These are phyloP conservation scores for Pythium plurisporium DNA, from an alignment of 352 stramenopile species.

Conservation along the genomic window DNA sequence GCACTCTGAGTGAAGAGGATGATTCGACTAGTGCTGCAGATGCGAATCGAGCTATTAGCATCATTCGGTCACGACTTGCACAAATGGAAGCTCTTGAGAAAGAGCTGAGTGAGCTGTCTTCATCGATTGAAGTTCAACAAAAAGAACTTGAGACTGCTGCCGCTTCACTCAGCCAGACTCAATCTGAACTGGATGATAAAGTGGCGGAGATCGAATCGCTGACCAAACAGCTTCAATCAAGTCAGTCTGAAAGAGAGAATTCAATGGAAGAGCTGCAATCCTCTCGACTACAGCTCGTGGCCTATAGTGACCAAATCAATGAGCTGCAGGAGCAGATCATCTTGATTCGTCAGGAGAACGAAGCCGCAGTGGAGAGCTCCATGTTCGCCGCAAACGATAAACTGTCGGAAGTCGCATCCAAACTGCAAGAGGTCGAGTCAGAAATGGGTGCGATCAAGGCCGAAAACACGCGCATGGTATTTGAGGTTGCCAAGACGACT, in stretches of 20 bases:
- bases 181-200: slow-evolving; percentile 3
- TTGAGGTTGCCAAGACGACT: slow-evolving; percentile 66
- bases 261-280: slow-evolving; percentile 2
- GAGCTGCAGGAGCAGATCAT: slow-evolving; percentile 9
- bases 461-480: slow-evolving; percentile 74
- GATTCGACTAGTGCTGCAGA: not conserved
- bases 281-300: not conserved
- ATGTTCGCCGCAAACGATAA: slow-evolving; percentile 3
- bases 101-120: slow-evolving; percentile 7
- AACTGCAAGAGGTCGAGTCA: slow-evolving; percentile 32
- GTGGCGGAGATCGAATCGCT: slow-evolving; percentile 16
- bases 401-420: slow-evolving; percentile 29
- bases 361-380: not conserved
- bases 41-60: not conserved
- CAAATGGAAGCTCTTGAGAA: slow-evolving; percentile 3
- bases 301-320: not conserved
- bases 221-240: not conserved
- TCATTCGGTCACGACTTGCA: not conserved
- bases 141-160: slow-evolving; percentile 8
- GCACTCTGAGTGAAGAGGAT: not conserved
- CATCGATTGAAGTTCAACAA: slow-evolving; percentile 4
- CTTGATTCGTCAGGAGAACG: not conserved
- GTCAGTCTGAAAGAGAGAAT: not conserved
- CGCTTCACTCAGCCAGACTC: not conserved
- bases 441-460: slow-evolving; percentile 59